Evolutionary conservation across 176 grass and related monocot genomes (phyloP).

Genomic region (Luzula sylvatica): DNA sequence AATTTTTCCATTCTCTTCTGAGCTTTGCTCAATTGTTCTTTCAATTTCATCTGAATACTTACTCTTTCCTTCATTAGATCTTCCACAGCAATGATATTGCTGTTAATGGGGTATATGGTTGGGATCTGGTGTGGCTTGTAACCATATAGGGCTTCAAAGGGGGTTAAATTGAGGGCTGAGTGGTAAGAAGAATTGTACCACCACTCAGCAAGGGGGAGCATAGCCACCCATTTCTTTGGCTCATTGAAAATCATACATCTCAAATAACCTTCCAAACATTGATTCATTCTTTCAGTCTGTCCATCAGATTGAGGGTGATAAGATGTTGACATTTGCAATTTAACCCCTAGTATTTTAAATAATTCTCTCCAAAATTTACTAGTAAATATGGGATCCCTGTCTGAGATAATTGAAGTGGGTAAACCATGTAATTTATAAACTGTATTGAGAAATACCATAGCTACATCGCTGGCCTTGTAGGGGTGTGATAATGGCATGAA

Average conservation of each 20-base stretch:
- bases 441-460: neutral
- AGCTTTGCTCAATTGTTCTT: neutral
- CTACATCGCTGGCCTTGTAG: neutral
- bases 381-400: constrained; percentile 11
- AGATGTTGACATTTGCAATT: neutral
- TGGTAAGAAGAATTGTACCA: neutral
- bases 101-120: neutral
- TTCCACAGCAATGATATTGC: neutral
- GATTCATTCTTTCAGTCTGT: neutral
- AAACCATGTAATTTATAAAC: neutral
- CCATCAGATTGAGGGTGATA: constrained; percentile 17
- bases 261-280: neutral
- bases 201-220: neutral
- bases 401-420: neutral
- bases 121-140: neutral
- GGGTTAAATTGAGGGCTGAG: neutral
- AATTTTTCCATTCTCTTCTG: neutral
- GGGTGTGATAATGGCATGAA: neutral
- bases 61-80: neutral
- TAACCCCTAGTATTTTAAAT: neutral
- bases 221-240: neutral
- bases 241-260: neutral
- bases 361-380: constrained; percentile 5
- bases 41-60: too few relatives aligned
- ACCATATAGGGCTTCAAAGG: neutral